phyloP scores from a whole-genome alignment of 345 rosid species.

The Corchorus olitorius region DNA sequence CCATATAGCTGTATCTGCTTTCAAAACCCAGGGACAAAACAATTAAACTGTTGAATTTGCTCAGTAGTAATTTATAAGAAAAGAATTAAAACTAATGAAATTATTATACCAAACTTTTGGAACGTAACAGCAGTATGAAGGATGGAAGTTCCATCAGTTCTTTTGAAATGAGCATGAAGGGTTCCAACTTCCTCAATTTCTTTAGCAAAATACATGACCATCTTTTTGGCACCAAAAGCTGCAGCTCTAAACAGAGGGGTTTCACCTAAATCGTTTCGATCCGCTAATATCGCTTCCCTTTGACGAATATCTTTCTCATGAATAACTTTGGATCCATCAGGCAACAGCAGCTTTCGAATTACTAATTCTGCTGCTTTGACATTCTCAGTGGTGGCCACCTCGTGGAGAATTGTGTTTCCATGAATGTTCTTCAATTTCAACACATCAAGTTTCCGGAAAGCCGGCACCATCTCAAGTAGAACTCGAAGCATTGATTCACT shows the following conservation, averaged over 20 bases:
- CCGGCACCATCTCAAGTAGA: neutral
- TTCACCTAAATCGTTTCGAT: conserved; percentile 7
- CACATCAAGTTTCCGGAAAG: neutral
- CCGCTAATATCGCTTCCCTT: conserved; percentile 3
- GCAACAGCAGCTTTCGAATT: neutral
- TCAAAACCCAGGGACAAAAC: neutral
- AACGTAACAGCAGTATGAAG: conserved; percentile 18
- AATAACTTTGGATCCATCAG: neutral
- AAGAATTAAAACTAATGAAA: neutral
- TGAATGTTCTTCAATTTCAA: conserved; percentile 1
- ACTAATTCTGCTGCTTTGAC: neutral
- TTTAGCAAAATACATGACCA: neutral
- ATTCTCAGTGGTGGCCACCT: neutral
- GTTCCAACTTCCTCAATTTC: neutral
- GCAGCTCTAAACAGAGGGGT: conserved; percentile 20
- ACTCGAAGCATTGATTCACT: neutral
- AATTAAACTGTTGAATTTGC: neutral
- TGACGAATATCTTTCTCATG: neutral
- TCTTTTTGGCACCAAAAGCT: neutral
- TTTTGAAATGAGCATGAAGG: conserved; percentile 2
- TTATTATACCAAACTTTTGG: conserved; percentile 20
- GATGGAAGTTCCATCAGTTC: conserved; percentile 17
- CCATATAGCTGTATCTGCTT: conserved; percentile 10
- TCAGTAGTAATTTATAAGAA: neutral
- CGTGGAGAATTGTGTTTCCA: conserved; percentile 12